These are phyloP conservation scores for Sedum album DNA, from an alignment of 164 flowering plant species.

Conservation along the genomic window DNA sequence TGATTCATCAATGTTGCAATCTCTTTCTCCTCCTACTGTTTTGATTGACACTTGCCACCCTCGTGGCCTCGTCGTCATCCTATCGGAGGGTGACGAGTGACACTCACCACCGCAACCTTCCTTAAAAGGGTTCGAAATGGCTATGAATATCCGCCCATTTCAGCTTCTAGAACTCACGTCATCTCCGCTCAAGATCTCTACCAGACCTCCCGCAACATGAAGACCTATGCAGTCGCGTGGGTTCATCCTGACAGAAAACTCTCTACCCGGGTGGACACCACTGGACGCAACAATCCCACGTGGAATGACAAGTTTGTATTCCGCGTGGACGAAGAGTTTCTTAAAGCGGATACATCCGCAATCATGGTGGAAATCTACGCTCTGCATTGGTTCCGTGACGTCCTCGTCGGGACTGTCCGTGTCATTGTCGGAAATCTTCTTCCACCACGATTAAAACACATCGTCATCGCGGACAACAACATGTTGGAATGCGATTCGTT, in stretches of 20 bases:
- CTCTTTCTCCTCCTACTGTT: background rate
- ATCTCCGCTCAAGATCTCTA: conserved; percentile 82
- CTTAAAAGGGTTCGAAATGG: background rate
- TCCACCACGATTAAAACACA: conserved; percentile 22
- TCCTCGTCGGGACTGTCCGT: conserved; percentile 66
- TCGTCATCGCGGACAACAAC: conserved; percentile 12
- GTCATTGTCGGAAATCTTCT: conserved; percentile 60
- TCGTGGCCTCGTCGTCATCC: conserved; percentile 7
- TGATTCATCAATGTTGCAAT: background rate
- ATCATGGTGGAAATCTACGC: conserved; percentile 69
- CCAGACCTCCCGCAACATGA: conserved; percentile 23
- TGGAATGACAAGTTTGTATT: conserved; percentile 12
- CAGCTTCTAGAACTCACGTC: conserved; percentile 71
- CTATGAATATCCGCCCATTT: conserved; percentile 26
- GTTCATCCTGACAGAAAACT: conserved; percentile 6
- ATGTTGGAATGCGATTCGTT: conserved; percentile 49
- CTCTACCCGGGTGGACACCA: conserved; percentile 1
- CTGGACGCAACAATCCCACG: conserved; percentile 5
- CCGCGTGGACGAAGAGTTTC: conserved; percentile 22
- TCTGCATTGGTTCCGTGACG: conserved; percentile 47
- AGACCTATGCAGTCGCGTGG: conserved; percentile 9
- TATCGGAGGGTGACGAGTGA: background rate
- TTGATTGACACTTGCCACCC: background rate
- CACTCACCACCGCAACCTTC: background rate
- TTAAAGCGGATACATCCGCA: conserved; percentile 54